These are phyloP conservation scores for Aurinia saxatilis DNA, from an alignment of 345 rosid species.

Conservation along the genomic window DNA sequence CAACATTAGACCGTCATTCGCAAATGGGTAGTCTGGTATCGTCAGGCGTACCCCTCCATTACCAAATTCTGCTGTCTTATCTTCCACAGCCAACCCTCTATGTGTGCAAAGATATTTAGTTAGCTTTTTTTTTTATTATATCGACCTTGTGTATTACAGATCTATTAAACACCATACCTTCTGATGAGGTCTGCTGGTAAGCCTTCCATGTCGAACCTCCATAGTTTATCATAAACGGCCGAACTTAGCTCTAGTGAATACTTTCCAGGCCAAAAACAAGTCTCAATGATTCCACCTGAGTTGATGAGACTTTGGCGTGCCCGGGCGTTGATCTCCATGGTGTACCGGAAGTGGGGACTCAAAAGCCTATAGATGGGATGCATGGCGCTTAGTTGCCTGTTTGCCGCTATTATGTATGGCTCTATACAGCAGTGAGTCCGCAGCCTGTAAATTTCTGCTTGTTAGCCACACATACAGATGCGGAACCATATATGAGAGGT, in stretches of 20 bases:
- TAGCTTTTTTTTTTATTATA: background rate
- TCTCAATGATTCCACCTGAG: slow-evolving; percentile 59
- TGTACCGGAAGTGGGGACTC: slow-evolving; percentile 71
- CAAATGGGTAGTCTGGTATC: slow-evolving; percentile 30
- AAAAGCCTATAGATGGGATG: slow-evolving; percentile 59
- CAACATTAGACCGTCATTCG: slow-evolving; percentile 26
- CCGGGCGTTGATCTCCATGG: slow-evolving; percentile 69
- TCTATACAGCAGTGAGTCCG: slow-evolving; percentile 62
- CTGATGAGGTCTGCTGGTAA: slow-evolving; percentile 30
- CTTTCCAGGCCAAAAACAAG: slow-evolving; percentile 49
- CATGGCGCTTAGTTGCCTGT: slow-evolving; percentile 62
- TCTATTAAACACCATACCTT: too few species aligned
- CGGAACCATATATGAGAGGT: too few species aligned
- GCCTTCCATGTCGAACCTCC: slow-evolving; percentile 32
- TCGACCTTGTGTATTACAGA: background rate
- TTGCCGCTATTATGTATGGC: slow-evolving; percentile 62
- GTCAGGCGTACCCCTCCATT: slow-evolving; percentile 19
- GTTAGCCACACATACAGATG: background rate
- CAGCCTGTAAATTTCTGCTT: slow-evolving; percentile 35
- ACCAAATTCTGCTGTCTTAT: slow-evolving; percentile 14
- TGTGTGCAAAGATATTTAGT: background rate
- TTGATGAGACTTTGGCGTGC: slow-evolving; percentile 53
- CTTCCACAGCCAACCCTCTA: slow-evolving; percentile 31
- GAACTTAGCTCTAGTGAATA: slow-evolving; percentile 53
- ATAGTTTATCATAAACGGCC: slow-evolving; percentile 24